Base-by-base conservation (phyloP, 306 rosid species). In the Prunus dulcis region DNA sequence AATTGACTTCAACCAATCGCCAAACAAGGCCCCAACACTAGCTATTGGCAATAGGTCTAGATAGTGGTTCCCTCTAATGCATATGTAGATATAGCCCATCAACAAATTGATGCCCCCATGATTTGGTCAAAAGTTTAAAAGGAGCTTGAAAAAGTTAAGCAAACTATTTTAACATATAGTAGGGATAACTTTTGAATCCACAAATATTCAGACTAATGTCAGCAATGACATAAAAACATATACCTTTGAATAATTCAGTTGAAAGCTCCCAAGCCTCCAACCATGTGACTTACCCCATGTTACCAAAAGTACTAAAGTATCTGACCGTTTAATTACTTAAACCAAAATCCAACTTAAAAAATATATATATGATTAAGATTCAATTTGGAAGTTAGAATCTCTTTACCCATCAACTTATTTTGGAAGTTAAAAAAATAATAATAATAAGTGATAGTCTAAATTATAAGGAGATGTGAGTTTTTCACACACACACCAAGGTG, bases 141-240 rank as follows among this genome's bases (percentile, higher is more conserved):
- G n/a, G 28, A 12, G n/a, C 5, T 8, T 68, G 53, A 60, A 67
- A 67, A 67, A 38, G 17, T 45, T 13, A 1, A 45, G 30, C 56
- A 22, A 46, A n/a, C 0, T 38, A 4, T 22, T 12, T 60, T 19
- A n/a, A 8, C 10, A n/a, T 12, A 2, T 1, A 43, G 18, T 9
- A 19, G 34, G 47, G 18, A 30, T 18, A 2, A 18, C 15, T 62
- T 62, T 9, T 27, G 28, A 18, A 46, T n/a, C 45, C 60, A 25
- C 28, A 51, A 75, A 74, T 49, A 61, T 38, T 34, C 25, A 64
- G 38, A 64, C 34, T 34, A 75, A 64, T 50, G 64, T 64, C 79
- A 32, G 72, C 72, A 51, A 28, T 64, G 79, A 64, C n/a, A 3
- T 14, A 17, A 51, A 7, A 56, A 20, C 11, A 20, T 13, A 38